Percentiles rank a stretch among this genome's conserved stretches.
These are phyloP conservation scores for Chiua virens DNA, from an alignment of 768 basidiomycete genomes.

Conservation along the genomic window DNA sequence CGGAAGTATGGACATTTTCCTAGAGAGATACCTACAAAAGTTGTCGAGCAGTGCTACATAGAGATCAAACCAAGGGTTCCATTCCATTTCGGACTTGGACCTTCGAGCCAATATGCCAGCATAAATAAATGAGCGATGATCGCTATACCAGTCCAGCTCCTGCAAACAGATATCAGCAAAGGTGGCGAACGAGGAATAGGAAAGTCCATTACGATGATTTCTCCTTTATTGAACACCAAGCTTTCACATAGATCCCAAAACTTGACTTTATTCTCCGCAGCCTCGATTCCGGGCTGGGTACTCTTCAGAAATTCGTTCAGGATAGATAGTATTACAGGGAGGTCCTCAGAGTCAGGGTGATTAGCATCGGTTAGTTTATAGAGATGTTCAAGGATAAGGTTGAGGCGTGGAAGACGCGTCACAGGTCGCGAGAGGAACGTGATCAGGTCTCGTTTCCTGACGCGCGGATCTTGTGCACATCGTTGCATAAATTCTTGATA, in stretches of 20 bases:
- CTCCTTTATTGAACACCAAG: slow-evolving; percentile 71
- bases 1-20: background rate
- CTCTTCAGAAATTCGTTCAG: slow-evolving; percentile 75
- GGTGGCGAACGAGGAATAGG: background rate
- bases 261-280: slow-evolving; percentile 89
- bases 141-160: slow-evolving; percentile 83
- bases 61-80: slow-evolving; percentile 71
- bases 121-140: slow-evolving; percentile 70
- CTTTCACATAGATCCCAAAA: slow-evolving; percentile 81
- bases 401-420: slow-evolving; percentile 81
- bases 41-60: slow-evolving; percentile 73
- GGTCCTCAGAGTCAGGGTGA: slow-evolving; percentile 77
- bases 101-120: slow-evolving; percentile 63
- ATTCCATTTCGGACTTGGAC: slow-evolving; percentile 61
- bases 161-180: slow-evolving; percentile 29
- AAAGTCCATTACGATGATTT: slow-evolving; percentile 66
- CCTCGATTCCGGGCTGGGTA: slow-evolving; percentile 87
- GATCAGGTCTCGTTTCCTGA: slow-evolving; percentile 73
- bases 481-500: slow-evolving; percentile 70
- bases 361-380: slow-evolving; percentile 64
- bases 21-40: slow-evolving; percentile 52
- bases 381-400: slow-evolving; percentile 70
- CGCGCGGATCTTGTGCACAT: slow-evolving; percentile 60
- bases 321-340: slow-evolving; percentile 70
- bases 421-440: slow-evolving; percentile 86